Base-by-base conservation (phyloP, 1,284 basidiomycete genomes). In the Rhodotorula sp. region DNA sequence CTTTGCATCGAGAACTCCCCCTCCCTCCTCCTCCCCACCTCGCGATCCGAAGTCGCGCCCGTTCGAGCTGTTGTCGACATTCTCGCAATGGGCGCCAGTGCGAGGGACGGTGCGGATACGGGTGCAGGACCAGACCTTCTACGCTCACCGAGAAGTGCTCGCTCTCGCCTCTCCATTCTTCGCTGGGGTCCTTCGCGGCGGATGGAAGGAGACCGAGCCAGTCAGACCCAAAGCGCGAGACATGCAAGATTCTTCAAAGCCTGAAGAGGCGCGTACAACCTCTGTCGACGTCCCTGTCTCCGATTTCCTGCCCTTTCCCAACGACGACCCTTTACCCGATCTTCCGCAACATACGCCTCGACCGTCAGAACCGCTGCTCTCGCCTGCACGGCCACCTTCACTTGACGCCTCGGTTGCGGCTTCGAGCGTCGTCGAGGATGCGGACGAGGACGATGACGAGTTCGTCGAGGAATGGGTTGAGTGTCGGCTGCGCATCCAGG, bases 91-190 rank as follows among this genome's bases (percentile, higher is more conserved):
- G 32, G 62, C 67, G 1, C 30, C 44, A 2, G 22, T 59, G 19
- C 49, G 57, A 13, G 72, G 72, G 5, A 72, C 66, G 2, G 67
- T 74, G 0, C 29, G 55, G 10, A 66, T 74, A 27, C 46, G 49
- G 2, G 72, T 74, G 20, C 61, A 70, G 44, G 52, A 56, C 30
- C 30, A 55, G 5, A 29, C 20, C 3, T 74, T 74, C 59, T 70
- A 64, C 46, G 46, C 36, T 17, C 90, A 92, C 80, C 90, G 90
- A 77, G 90, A 92, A 77, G 86, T 92, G 52, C 82, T 92, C 8
- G 88, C 88, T 78, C 92, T 91, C 77, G 88, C 90, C 1, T 90
- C 89, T 8, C 89, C 90, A 0, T 92, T 92, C 83, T 92, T 92
- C 78, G 88, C 91, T 79, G 89, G 89, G 20, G 89, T 90, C 29